These are phyloP conservation scores for Sophora flavescens DNA, from an alignment of 306 rosid species.

Conservation along the genomic window DNA sequence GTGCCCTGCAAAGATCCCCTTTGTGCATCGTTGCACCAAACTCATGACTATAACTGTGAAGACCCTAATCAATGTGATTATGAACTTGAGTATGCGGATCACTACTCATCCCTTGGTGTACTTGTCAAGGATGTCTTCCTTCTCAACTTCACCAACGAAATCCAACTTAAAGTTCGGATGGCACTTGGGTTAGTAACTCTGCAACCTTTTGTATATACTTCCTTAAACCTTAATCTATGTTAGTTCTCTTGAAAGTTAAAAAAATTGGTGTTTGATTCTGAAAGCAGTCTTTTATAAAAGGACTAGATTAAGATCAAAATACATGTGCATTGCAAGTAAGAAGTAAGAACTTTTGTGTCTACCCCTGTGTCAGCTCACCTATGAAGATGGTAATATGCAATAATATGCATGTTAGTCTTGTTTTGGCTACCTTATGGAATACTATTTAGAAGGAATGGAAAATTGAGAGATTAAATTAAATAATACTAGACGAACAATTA, in stretches of 20 bases:
- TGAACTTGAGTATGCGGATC: constrained; percentile 84
- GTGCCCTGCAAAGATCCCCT: constrained; percentile 77
- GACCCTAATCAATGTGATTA: constrained; percentile 84
- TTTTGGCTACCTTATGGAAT: neutral
- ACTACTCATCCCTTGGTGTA: constrained; percentile 83
- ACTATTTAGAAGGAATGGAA: neutral
- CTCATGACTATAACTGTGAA: constrained; percentile 60
- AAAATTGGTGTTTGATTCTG: constrained; percentile 10
- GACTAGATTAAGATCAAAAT: neutral
- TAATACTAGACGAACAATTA: neutral
- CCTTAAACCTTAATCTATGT: neutral
- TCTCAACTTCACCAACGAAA: constrained; percentile 73
- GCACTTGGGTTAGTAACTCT: constrained; percentile 77
- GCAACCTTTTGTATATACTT: neutral
- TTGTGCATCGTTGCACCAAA: constrained; percentile 70
- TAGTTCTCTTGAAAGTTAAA: constrained; percentile 29
- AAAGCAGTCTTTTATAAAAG: neutral
- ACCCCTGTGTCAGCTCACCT: neutral
- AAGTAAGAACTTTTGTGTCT: neutral
- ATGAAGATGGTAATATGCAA: neutral
- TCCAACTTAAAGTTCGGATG: constrained; percentile 65
- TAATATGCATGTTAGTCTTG: neutral
- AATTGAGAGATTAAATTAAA: neutral
- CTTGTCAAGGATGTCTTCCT: constrained; percentile 74
- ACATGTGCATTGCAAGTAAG: neutral